phyloP scores from a whole-genome alignment of 202 grass and related monocot genomes.

The Hordeum pubiflorum region DNA sequence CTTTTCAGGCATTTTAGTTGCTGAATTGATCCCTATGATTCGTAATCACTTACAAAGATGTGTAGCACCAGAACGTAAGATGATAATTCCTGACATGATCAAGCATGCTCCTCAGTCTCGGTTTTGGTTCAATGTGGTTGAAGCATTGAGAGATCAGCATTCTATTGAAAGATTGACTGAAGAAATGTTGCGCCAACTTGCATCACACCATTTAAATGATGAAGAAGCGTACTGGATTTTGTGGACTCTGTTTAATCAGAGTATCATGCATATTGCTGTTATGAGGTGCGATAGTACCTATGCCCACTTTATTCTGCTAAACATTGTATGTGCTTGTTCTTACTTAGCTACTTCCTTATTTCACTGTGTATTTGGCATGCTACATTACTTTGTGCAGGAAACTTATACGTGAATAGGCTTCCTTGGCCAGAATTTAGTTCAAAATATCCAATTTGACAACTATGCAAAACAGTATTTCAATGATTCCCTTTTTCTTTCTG shows the following conservation, averaged over 20 bases:
- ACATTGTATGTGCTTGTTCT: background rate
- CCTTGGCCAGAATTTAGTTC: background rate
- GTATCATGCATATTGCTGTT: slow-evolving; percentile 32
- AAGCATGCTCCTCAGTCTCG: slow-evolving; percentile 45
- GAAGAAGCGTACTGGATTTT: slow-evolving; percentile 83
- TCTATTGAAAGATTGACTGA: slow-evolving; percentile 85
- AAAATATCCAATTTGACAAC: background rate
- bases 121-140: slow-evolving; percentile 83
- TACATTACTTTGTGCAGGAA: background rate
- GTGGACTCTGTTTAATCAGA: slow-evolving; percentile 73
- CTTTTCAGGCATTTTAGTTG: slow-evolving; percentile 77
- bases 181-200: slow-evolving; percentile 63
- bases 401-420: background rate
- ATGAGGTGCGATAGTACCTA: slow-evolving; percentile 55
- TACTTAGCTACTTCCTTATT: background rate
- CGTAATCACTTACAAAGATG: slow-evolving; percentile 55
- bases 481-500: background rate
- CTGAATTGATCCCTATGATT: slow-evolving; percentile 70
- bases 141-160: slow-evolving; percentile 77
- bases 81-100: slow-evolving; percentile 33
- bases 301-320: background rate
- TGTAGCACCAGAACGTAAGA: slow-evolving; percentile 41
- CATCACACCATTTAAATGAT: slow-evolving; percentile 59
- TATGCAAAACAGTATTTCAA: background rate
- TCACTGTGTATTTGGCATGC: slow-evolving; percentile 24